Evolutionary conservation across 1,139 yeast species (phyloP).

Genomic region (Suhomyces choctaworum): DNA sequence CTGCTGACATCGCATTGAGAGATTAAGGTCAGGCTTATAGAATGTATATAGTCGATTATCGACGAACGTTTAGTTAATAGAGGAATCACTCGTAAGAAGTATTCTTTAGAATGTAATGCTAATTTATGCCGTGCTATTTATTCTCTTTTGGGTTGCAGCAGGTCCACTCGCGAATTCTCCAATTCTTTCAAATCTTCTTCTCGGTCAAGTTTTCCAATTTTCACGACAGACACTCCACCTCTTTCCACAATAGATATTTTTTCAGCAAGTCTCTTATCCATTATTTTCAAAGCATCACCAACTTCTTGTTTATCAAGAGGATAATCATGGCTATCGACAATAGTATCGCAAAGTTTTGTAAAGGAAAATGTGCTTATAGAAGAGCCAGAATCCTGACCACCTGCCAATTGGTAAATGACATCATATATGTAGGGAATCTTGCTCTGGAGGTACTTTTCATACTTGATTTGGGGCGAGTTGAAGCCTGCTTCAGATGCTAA

Average conservation of each 20-base stretch:
- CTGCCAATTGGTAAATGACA: conserved; percentile 33
- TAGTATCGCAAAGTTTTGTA: conserved; percentile 25
- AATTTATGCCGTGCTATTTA: too few relatives aligned
- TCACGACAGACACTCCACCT: conserved; percentile 29
- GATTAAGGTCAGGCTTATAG: conserved; percentile 16
- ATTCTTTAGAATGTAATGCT: background rate
- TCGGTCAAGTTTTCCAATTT: conserved; percentile 30
- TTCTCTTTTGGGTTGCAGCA: too few relatives aligned
- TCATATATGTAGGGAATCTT: conserved; percentile 44
- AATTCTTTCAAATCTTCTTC: conserved; percentile 22
- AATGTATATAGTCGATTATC: conserved; percentile 6
- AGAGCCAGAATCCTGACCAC: conserved; percentile 3
- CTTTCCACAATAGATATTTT: conserved; percentile 20
- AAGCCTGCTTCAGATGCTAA: conserved; percentile 7
- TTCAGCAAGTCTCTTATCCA: conserved; percentile 21
- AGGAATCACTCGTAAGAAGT: background rate
- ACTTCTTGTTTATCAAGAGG: conserved; percentile 38
- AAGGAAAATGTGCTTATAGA: conserved; percentile 25
- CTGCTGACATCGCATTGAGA: conserved; percentile 84
- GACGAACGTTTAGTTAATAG: conserved; percentile 1
- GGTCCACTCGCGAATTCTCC: too few relatives aligned
- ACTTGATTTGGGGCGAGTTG: conserved; percentile 34
- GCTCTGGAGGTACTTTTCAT: conserved; percentile 38
- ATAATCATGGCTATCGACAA: conserved; percentile 37
- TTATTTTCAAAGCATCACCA: conserved; percentile 25